Conservation (phyloP, 1,284 basidiomycete species). For the Fomitopsis pinicola region DNA sequence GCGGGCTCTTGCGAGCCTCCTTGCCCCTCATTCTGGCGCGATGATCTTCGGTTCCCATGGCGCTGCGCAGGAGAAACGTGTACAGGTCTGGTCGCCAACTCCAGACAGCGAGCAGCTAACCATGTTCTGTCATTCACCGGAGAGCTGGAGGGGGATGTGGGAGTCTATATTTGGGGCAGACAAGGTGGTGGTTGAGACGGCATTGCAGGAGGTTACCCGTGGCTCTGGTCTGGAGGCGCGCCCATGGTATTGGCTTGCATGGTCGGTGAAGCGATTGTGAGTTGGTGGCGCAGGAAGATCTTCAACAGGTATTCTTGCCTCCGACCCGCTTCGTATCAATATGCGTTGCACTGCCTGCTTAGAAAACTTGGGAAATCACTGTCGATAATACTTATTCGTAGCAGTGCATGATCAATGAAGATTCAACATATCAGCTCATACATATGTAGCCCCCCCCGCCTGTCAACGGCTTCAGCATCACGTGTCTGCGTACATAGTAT, state of each 20-base stretch:
- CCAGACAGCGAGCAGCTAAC: background rate
- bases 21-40: slow-evolving; percentile 29
- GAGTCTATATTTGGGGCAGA: slow-evolving; percentile 28
- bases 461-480: no score
- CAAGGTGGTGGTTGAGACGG: slow-evolving; percentile 17
- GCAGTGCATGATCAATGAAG: no score
- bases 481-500: no score
- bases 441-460: no score
- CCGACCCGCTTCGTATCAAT: no score
- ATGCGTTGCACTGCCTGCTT: no score
- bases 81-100: background rate
- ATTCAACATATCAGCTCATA: no score
- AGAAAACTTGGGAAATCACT: no score
- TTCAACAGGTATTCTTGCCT: no score
- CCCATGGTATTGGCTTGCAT: background rate
- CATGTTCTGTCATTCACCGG: slow-evolving; percentile 22
- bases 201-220: background rate
- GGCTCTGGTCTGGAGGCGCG: background rate
- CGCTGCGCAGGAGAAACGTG: slow-evolving; percentile 17
- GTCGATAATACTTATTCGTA: no score
- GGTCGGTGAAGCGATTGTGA: background rate
- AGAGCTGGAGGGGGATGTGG: slow-evolving; percentile 34
- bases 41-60: slow-evolving; percentile 31
- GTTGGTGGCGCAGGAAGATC: no score
- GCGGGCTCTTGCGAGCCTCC: slow-evolving; percentile 31